Evolutionary conservation across 2,329 filamentous ascomycete genomes (phyloP).

Genomic region (Colletotrichum tofieldiae): DNA sequence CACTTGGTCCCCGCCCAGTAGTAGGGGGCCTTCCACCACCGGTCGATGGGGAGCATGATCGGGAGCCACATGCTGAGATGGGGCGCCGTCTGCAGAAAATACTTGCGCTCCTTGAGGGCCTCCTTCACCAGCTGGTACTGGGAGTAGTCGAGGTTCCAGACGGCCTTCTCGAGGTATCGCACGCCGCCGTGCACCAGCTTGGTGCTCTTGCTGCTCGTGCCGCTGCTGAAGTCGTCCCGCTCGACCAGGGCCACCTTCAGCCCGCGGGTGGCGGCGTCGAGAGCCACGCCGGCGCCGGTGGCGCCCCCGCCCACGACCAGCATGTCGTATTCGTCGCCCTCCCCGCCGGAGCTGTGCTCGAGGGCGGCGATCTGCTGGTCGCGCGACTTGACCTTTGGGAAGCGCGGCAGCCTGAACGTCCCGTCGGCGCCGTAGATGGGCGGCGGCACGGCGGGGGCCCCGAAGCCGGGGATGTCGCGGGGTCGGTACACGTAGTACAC

Average conservation of each 20-base stretch:
- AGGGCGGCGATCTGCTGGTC: slow-evolving; percentile 68
- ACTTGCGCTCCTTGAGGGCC: slow-evolving; percentile 81
- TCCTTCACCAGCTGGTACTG: slow-evolving; percentile 81
- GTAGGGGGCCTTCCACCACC: slow-evolving; percentile 85
- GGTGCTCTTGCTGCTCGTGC: too few relatives aligned
- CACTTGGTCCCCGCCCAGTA: slow-evolving; percentile 85
- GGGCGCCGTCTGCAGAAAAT: slow-evolving; percentile 65
- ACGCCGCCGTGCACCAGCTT: too few relatives aligned
- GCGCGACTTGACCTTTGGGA: slow-evolving; percentile 72
- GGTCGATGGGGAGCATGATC: slow-evolving; percentile 74
- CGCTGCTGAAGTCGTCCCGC: too few relatives aligned
- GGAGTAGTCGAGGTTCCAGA: slow-evolving; percentile 82
- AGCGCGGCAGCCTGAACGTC: too few relatives aligned
- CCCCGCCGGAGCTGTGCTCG: too few relatives aligned
- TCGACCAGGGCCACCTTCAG: too few relatives aligned
- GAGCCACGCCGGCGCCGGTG: slow-evolving; percentile 71
- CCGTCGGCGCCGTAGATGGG: too few relatives aligned
- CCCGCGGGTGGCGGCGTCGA: slow-evolving; percentile 57
- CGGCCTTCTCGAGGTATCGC: slow-evolving; percentile 79
- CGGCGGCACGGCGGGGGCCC: too few relatives aligned
- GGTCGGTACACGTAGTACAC: slow-evolving; percentile 75
- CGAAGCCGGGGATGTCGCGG: slow-evolving; percentile 77
- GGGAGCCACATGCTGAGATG: too few relatives aligned
- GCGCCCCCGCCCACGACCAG: slow-evolving; percentile 64
- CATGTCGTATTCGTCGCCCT: too few relatives aligned